Conservation (phyloP, 2,329 filamentous ascomycete genomes). For the Hypoxylon rubiginosum region DNA sequence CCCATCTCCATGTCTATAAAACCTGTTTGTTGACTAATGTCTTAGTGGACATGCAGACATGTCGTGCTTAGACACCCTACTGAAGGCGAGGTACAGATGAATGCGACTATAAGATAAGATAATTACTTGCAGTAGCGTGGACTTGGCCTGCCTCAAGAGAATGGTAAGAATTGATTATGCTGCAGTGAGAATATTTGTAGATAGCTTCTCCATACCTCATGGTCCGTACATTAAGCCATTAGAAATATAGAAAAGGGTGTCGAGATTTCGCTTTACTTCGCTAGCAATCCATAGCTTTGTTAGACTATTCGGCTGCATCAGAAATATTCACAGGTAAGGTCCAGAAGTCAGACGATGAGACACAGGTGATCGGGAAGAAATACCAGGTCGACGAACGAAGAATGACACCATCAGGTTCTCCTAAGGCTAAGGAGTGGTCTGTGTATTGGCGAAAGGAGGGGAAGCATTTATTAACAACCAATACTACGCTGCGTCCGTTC, state of each 20-base stretch:
- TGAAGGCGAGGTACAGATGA: background rate
- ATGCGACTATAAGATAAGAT: background rate
- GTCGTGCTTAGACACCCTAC: background rate
- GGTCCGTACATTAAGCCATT: background rate
- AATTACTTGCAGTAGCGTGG: conserved; percentile 7
- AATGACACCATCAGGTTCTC: background rate
- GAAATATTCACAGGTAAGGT: background rate
- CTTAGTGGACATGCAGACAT: background rate
- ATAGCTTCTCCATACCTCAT: background rate
- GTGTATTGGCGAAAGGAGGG: background rate
- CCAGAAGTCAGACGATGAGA: background rate
- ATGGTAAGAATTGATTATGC: conserved; percentile 14
- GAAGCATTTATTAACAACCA: background rate
- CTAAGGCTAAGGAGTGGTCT: background rate
- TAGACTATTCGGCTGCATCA: background rate
- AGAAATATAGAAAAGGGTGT: background rate
- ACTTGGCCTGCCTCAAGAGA: conserved; percentile 8
- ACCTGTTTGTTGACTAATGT: background rate
- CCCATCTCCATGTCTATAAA: background rate
- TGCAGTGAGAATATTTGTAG: background rate
- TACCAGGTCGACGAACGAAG: background rate
- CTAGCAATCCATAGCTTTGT: background rate
- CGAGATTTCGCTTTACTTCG: background rate
- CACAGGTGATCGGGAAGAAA: background rate
- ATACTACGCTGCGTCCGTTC: background rate